These are phyloP conservation scores for Corylus heterophylla DNA, from an alignment of 306 rosid genomes.

Conservation along the genomic window DNA sequence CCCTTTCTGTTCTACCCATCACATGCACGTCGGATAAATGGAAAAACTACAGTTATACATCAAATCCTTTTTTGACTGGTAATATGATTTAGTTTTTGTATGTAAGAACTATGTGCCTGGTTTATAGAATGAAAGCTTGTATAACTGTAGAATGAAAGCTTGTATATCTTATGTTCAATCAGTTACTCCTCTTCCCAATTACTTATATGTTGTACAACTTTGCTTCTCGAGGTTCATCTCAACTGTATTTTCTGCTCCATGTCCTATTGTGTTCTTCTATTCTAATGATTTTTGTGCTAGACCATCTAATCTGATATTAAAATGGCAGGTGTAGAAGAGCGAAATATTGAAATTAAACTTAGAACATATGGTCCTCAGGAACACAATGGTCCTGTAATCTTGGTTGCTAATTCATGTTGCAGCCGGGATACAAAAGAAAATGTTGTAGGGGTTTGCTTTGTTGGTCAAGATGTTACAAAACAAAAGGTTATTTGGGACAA, in stretches of 20 bases:
- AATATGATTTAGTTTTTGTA: neutral
- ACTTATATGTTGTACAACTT: neutral
- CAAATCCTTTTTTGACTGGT: neutral
- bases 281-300: neutral
- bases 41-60: neutral
- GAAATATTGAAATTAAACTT: conserved; percentile 43
- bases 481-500: conserved; percentile 37
- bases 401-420: conserved; percentile 48
- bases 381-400: conserved; percentile 30
- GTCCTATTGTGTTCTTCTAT: neutral
- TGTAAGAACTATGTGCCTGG: neutral
- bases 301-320: neutral
- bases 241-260: neutral
- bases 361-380: conserved; percentile 35
- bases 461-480: conserved; percentile 45
- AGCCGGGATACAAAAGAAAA: conserved; percentile 38
- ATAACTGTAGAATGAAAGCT: neutral
- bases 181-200: neutral
- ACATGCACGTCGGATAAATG: neutral
- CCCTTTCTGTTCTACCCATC: neutral
- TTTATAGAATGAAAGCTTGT: neutral
- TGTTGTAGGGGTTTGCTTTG: conserved; percentile 43
- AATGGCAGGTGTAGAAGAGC: conserved; percentile 38
- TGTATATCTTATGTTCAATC: neutral
- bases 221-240: neutral